Evolutionary conservation across 1,284 basidiomycete species (phyloP), one percentile per base, ranked within the genome.

Genomic region (Mycosarcoma maydis): DNA sequence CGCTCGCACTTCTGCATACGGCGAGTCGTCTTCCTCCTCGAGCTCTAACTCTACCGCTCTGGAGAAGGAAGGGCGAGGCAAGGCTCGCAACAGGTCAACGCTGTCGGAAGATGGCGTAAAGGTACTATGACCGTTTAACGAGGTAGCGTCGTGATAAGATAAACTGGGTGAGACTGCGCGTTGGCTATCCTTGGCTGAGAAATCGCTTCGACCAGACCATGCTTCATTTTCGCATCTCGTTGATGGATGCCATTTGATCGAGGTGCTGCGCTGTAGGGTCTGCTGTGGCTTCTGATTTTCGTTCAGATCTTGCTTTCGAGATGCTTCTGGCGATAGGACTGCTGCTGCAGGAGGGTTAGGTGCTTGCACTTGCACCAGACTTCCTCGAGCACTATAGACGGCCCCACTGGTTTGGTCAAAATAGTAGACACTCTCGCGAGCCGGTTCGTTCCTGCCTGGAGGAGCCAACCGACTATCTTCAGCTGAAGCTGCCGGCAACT

Each of bases 1-100:
- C 3, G 77, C 73, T 1, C 76, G 72, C 26, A 80, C 78, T 58
- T 80, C 76, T 1, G 65, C 51, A 33, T 78, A 80, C 0, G 75
- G 75, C 24, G 75, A 77, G 37, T 80, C 76, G 11, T 78, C 73
- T 20, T 77, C 72, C 16, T 53, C 48, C 47, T 72, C 64, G 2
- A 53, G 39, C 46, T 72, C 69, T 19, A 72, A 52, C 39, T 70
- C 61, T 16, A 70, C 53, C 19, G 48, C 42, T 24, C 59, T 40
- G 0, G 54, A 38, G 20, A 49, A 53, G 7, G 41, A 46, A 22
- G 50, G 50, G n/a, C 33, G 42, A 4, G 50, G 49, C 43, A 42
- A 7, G 10, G 24, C 23, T 6, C 54, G 41, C 1, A 68, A 50
- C 23, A 68, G 29, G 20, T 62, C 58, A 2, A 36, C 40, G 19